Evolutionary conservation across 2,329 filamentous ascomycete genomes (phyloP), one percentile per base, ranked within the genome.

Genomic region (Calonectria henricotiae): DNA sequence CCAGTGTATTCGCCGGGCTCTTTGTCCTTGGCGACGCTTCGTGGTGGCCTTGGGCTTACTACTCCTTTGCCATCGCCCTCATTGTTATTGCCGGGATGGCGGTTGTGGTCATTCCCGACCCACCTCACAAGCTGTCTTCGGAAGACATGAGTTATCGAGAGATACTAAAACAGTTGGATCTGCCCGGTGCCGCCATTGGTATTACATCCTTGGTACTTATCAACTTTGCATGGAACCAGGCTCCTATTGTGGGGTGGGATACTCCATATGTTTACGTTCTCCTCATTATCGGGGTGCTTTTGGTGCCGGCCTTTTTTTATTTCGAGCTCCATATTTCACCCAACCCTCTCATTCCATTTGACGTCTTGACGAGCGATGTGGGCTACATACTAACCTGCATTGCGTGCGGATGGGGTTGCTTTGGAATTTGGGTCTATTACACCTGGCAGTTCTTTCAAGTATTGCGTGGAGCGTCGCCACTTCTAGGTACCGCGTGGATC

Each of bases 191-290:
- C 0, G 37, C 81, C 1, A 75, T 81, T 0, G 90, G 90, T 1
- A 84, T 92, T 20, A 82, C 83, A 0, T 86, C 86, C 0, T 81
- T 93, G 27, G 83, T 91, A 0, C 82, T 93, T 20, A 85, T 93
- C 80, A 92, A 92, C 77, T 89, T 93, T 74, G 88, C 90, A 0
- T 92, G 89, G 89, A 92, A 91, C 69, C 90, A 93, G 76, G 90
- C 88, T 0, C 86, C 89, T 0, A 83, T 89, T 0, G 87, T 85
- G 1, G 89, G 89, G 1, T 93, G 91, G 91, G 73, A 81, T 1
- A 82, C 84, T 7, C 82, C 88, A 0, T 89, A 89, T 66, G 83
- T 90, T n/a, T 87, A 88, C 69, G 81, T 87, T 0, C 80, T 88
- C 0, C 82, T 93, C 0, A 86, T 92, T 43, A 70, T 91, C 3